Evolutionary conservation across 1,284 basidiomycete species (phyloP).

Genomic region (Ceraceosorus bombacis): DNA sequence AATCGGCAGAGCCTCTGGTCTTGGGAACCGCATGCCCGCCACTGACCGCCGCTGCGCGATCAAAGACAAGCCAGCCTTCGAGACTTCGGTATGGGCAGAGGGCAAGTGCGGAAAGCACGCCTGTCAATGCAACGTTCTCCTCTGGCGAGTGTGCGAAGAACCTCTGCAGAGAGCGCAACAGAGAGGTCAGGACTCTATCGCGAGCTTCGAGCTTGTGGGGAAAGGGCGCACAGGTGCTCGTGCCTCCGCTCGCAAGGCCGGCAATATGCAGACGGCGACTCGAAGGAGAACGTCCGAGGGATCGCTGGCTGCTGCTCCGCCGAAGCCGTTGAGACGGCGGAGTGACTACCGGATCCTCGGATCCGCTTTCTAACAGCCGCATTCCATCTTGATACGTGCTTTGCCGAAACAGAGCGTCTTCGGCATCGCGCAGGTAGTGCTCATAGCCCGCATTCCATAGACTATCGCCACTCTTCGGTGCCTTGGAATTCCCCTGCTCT

Average conservation of each 20-base stretch:
- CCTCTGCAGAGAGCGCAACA: slow-evolving; percentile 63
- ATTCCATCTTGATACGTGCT: slow-evolving; percentile 21
- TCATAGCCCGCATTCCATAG: slow-evolving; percentile 77
- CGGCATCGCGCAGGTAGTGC: slow-evolving; percentile 72
- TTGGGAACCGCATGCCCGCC: background rate
- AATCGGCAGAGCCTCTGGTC: background rate
- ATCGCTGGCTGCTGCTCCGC: background rate
- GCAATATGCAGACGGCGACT: no score
- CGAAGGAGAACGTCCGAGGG: background rate
- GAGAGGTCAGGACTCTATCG: slow-evolving; percentile 65
- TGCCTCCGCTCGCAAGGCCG: no score
- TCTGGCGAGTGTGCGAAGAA: slow-evolving; percentile 82
- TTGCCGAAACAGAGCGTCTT: slow-evolving; percentile 52
- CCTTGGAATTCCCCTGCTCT: background rate
- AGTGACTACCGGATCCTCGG: background rate
- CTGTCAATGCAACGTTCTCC: slow-evolving; percentile 79
- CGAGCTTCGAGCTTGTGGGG: slow-evolving; percentile 65
- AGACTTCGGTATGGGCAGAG: slow-evolving; percentile 75
- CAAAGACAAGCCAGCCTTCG: slow-evolving; percentile 65
- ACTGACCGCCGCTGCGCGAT: background rate
- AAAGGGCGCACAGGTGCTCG: slow-evolving; percentile 6
- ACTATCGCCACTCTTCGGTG: background rate
- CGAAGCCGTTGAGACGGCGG: background rate
- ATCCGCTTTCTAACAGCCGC: slow-evolving; percentile 6
- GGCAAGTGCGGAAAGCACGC: slow-evolving; percentile 67